A percentile compares a stretch with the other conserved stretches of the same genome.
Evolutionary conservation across 257 asterid species (phyloP).

Genomic region (Henckelia pumila): DNA sequence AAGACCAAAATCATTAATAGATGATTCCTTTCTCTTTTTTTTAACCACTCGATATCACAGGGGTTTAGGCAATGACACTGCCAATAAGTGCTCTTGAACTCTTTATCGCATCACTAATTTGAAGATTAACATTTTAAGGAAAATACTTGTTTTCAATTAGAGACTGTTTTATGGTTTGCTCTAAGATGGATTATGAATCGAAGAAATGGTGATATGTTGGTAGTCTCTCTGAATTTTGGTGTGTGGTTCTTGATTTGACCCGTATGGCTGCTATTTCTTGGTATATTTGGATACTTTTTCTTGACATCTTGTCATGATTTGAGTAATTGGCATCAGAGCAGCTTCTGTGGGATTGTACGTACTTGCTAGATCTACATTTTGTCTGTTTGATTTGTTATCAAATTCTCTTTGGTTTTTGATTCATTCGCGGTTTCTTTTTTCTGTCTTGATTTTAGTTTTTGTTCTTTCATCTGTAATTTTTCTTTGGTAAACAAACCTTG

Average conservation of each 20-base stretch:
- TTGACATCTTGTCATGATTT: not conserved
- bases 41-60: not conserved
- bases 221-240: not conserved
- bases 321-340: conserved; percentile 5
- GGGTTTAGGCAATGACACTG: not conserved
- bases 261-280: not conserved
- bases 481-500: not conserved
- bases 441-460: too few relatives aligned
- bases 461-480: not conserved
- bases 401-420: not conserved
- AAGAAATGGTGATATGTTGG: not conserved
- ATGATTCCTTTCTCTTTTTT: not conserved
- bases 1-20: not conserved
- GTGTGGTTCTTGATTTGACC: not conserved
- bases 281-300: not conserved
- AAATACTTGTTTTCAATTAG: not conserved
- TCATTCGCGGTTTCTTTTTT: conserved; percentile 1
- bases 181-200: not conserved
- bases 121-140: not conserved
- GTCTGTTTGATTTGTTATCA: conserved; percentile 18
- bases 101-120: too few relatives aligned
- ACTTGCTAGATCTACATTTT: not conserved
- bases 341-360: not conserved
- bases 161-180: not conserved
- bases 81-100: not conserved